Base-by-base conservation (phyloP, 1,139 yeast species). In the Insectozyma bohioensis region DNA sequence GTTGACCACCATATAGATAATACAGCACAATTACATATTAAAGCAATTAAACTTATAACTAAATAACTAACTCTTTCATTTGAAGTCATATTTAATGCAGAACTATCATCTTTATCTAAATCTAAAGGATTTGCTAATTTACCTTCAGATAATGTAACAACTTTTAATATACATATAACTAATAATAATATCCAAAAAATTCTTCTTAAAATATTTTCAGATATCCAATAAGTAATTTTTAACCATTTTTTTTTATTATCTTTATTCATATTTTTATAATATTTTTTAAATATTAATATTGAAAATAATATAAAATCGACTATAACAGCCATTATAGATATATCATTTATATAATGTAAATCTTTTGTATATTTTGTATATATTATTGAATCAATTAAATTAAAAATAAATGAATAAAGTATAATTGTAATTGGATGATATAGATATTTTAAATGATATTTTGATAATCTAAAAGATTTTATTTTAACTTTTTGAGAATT, bases 1-100 rank as follows among this genome's bases (percentile, higher is more conserved):
- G 40, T 32, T 11, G 38, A 36, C 49, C 51, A 45, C 43, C 47
- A 42, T 6, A 45, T 35, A 9, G 39, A 30, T 16, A 48, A 35
- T 11, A 47, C 31, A 2, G 40, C 34, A 11, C 42, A 41, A 34
- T 48, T 46, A 17, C 36, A 33, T 12, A 48, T 25, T 11, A 47
- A 27, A n/a, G 42, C 28, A 2, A 45, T 9, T 8, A 41, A 25
- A 4, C 34, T 32, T 3, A 48, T 28, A 5, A 37, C 16, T 12
- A 47, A 33, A 28, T 38, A 42, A 2, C 33, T 34, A 4, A 34
- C 26, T 22, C 42, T 28, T 19, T 35, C 30, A 11, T 33, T 33
- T 4, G 28, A n/a, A 2, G 36, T 16, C 23, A 43, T 24, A 4
- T 40, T 16, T 12, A 41, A 19, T 8, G 7, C 12, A 8, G 20